phyloP scores from a whole-genome alignment of 805 yeast species.

The Brettanomyces nanus region DNA sequence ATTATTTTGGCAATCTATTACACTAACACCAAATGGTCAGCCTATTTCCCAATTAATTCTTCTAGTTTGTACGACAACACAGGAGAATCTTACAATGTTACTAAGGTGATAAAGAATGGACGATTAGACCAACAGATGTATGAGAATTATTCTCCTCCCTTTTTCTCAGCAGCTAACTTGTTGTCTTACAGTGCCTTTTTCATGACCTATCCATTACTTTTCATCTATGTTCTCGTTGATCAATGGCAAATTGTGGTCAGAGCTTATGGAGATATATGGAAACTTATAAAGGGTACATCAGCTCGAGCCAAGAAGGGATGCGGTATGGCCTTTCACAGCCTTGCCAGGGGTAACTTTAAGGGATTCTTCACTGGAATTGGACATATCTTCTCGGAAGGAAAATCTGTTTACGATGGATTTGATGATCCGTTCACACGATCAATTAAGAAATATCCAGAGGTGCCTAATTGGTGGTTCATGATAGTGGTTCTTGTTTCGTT shows the following conservation, averaged over 20 bases:
- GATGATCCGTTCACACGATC: constrained; percentile 29
- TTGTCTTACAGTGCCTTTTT: constrained; percentile 54
- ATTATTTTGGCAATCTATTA: constrained; percentile 45
- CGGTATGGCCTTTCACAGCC: background rate
- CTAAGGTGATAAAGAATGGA: constrained; percentile 36
- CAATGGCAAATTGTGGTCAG: constrained; percentile 43
- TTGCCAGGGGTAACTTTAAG: background rate
- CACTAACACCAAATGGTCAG: constrained; percentile 43
- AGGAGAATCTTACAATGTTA: constrained; percentile 41
- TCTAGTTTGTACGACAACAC: constrained; percentile 43
- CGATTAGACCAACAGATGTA: constrained; percentile 41
- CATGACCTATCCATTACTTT: constrained; percentile 56
- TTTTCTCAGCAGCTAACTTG: constrained; percentile 48
- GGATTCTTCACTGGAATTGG: background rate
- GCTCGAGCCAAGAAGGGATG: background rate
- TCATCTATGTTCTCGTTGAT: constrained; percentile 49
- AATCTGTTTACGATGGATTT: constrained; percentile 23
- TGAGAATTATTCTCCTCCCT: constrained; percentile 55
- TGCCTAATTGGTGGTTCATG: constrained; percentile 68
- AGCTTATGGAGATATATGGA: constrained; percentile 7
- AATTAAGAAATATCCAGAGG: constrained; percentile 54
- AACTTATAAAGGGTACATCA: constrained; percentile 1
- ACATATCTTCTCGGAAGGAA: background rate
- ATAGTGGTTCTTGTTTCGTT: constrained; percentile 38
- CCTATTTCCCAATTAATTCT: constrained; percentile 47